A percentile compares a stretch with the other conserved stretches of the same genome.
Conservation (phyloP, 306 rosid species). For the Acacia confusa region DNA sequence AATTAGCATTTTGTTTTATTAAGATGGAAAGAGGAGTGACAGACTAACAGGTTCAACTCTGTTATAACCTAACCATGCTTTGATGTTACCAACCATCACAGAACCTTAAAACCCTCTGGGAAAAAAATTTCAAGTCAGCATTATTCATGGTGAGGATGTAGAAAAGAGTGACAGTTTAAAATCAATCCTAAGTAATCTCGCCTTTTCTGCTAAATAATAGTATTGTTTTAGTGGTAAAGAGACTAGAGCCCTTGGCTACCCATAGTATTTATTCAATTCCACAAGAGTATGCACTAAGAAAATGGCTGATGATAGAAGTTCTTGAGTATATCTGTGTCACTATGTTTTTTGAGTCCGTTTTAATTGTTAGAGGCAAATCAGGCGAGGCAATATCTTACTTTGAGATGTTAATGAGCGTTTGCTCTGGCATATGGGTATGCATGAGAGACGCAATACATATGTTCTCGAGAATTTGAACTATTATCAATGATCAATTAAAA, state of each 20-base stretch:
- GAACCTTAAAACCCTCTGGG: not conserved
- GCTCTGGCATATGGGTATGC: not conserved
- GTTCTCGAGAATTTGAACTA: not conserved
- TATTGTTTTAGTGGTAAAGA: not conserved
- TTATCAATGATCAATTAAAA: not conserved
- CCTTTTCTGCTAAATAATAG: not conserved
- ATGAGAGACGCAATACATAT: not conserved
- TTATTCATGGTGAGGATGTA: not conserved
- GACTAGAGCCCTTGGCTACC: not conserved
- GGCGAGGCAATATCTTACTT: not conserved
- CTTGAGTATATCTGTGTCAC: not conserved
- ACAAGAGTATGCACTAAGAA: not conserved
- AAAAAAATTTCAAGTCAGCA: not conserved
- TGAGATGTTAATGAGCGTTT: not conserved
- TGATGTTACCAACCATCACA: not conserved
- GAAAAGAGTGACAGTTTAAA: not conserved
- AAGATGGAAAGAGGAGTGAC: not conserved
- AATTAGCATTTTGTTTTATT: not conserved
- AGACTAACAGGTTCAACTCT: not conserved
- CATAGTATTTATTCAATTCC: not conserved
- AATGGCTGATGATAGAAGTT: not conserved
- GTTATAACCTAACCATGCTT: not conserved
- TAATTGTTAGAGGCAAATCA: not conserved
- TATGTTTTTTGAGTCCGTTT: not conserved
- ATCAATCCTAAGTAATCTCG: not conserved